A percentile compares a stretch with the other conserved stretches of the same genome.
These are phyloP conservation scores for Telopea speciosissima DNA, from an alignment of 177 flowering plant genomes.

Conservation along the genomic window DNA sequence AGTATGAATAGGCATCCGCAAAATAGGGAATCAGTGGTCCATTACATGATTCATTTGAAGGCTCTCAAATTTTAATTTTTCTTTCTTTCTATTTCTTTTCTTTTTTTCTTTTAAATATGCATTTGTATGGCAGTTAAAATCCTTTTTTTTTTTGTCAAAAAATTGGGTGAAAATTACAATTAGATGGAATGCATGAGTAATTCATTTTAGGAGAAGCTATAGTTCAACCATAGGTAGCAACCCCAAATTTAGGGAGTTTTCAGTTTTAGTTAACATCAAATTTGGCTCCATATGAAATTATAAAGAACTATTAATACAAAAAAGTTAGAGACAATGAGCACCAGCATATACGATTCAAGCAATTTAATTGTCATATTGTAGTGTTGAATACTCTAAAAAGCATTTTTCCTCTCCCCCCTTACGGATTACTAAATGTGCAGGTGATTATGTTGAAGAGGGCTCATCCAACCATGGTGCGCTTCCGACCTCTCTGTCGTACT, in stretches of 20 bases:
- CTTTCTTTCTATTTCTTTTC: no score
- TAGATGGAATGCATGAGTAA: background rate
- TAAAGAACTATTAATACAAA: background rate
- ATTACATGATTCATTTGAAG: no score
- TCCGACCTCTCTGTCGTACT: slow-evolving; percentile 86
- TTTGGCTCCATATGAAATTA: background rate
- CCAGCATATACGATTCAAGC: background rate
- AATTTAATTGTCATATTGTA: background rate
- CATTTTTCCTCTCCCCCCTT: slow-evolving; percentile 8
- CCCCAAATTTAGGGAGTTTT: background rate
- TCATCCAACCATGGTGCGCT: slow-evolving; percentile 90
- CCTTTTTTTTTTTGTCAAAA: no score
- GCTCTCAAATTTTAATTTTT: no score
- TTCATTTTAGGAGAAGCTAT: background rate
- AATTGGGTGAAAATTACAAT: no score
- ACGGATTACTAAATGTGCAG: background rate
- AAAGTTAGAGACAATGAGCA: no score
- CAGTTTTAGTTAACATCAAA: background rate
- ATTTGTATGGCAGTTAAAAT: no score
- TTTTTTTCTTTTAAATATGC: no score
- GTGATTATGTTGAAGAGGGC: background rate
- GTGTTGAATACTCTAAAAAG: background rate
- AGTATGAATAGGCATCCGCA: no score
- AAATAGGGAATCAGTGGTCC: no score
- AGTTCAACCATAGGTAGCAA: background rate